Percentiles rank a stretch among this genome's conserved stretches.
Evolutionary conservation across 2,329 filamentous ascomycete genomes (phyloP).

Genomic region (Amphichorda felina): DNA sequence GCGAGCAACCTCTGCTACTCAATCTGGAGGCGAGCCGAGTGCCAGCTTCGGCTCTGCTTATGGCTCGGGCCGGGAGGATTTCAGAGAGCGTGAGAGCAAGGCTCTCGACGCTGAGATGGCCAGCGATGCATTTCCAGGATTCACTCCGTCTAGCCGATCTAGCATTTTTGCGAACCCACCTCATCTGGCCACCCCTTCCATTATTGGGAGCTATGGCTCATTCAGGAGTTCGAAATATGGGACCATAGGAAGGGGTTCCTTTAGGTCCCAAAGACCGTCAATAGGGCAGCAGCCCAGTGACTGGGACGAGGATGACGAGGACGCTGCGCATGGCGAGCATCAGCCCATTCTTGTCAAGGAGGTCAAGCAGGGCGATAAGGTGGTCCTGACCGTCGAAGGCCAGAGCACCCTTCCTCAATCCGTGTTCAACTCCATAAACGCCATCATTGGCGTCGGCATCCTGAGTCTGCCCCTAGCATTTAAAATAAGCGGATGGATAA

Average conservation of each 20-base stretch:
- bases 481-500: constrained; percentile 78
- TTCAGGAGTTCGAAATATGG: constrained; percentile 38
- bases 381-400: constrained; percentile 75
- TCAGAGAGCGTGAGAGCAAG: constrained; percentile 36
- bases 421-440: constrained; percentile 92
- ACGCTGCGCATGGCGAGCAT: constrained; percentile 40
- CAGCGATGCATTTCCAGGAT: constrained; percentile 12
- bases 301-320: constrained; percentile 12
- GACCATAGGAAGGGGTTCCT: constrained; percentile 28
- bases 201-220: constrained; percentile 60
- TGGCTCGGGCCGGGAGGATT: constrained; percentile 12
- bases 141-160: constrained; percentile 17
- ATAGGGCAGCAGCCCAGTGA: constrained; percentile 10
- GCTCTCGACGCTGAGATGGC: constrained; percentile 30
- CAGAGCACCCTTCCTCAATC: constrained; percentile 95
- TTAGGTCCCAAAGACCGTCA: too few relatives aligned
- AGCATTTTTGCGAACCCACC: constrained; percentile 46
- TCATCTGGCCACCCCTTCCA: constrained; percentile 53
- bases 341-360: constrained; percentile 80
- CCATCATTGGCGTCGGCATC: constrained; percentile 80
- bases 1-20: background rate
- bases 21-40: constrained; percentile 10
- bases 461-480: constrained; percentile 81
- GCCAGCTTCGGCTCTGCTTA: background rate
- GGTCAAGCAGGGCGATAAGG: constrained; percentile 76